These are phyloP conservation scores for Penicillium decumbens DNA, from an alignment of 2,329 filamentous ascomycete genomes.

Conservation along the genomic window DNA sequence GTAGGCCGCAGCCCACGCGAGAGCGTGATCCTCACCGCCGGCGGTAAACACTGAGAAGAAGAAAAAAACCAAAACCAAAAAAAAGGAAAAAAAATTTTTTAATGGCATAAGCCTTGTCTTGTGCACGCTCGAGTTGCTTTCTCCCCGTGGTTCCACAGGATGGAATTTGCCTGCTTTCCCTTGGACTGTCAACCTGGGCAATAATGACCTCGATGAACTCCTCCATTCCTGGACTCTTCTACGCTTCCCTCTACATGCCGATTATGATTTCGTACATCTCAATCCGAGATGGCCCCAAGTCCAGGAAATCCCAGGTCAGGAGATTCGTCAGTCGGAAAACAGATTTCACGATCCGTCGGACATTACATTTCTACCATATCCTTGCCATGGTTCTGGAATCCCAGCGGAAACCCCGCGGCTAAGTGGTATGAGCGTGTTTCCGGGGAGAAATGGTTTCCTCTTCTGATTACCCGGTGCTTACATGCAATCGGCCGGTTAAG, in stretches of 20 bases:
- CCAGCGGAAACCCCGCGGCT: slow-evolving; percentile 8
- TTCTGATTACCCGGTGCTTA: slow-evolving; percentile 17
- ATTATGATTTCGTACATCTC: not conserved
- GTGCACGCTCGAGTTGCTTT: slow-evolving; percentile 12
- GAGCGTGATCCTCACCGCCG: slow-evolving; percentile 38
- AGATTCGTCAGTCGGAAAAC: not conserved
- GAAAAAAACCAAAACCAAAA: slow-evolving; percentile 6
- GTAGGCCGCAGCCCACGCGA: slow-evolving; percentile 39
- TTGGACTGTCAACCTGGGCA: slow-evolving; percentile 5
- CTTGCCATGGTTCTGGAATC: slow-evolving; percentile 7
- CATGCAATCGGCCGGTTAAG: slow-evolving; percentile 20
- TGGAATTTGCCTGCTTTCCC: slow-evolving; percentile 8
- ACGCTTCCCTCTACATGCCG: slow-evolving; percentile 3
- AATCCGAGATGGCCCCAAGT: not conserved
- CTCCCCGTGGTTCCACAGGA: slow-evolving; percentile 12
- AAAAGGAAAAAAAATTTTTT: slow-evolving; percentile 9
- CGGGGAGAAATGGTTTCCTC: slow-evolving; percentile 1
- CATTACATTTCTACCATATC: slow-evolving; percentile 1
- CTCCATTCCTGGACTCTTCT: slow-evolving; percentile 6
- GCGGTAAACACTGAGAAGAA: slow-evolving; percentile 25
- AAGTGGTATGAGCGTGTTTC: not conserved
- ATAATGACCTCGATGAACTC: slow-evolving; percentile 15
- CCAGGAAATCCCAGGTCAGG: slow-evolving; percentile 5
- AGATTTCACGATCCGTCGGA: slow-evolving; percentile 6
- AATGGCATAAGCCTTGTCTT: slow-evolving; percentile 5